These are phyloP conservation scores for Euphorbia lathyris DNA, from an alignment of 345 rosid species.

Conservation along the genomic window DNA sequence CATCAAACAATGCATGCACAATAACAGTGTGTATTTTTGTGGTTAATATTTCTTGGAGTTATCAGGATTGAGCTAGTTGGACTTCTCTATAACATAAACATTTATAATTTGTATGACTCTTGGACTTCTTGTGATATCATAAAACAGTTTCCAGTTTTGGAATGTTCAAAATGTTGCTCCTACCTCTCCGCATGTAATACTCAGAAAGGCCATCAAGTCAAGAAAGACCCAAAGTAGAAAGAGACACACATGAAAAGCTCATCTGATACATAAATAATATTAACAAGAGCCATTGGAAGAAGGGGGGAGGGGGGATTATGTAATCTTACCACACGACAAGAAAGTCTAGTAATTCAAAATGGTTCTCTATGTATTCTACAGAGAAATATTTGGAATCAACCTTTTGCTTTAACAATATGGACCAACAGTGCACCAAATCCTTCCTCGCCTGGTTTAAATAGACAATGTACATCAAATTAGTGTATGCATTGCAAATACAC, in stretches of 20 bases:
- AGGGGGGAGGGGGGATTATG: not conserved
- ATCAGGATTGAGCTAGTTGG: not conserved
- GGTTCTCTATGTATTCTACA: slow-evolving; percentile 78
- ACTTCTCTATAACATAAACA: not conserved
- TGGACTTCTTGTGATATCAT: not conserved
- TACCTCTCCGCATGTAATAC: not conserved
- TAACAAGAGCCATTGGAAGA: not conserved
- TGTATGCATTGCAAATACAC: not conserved
- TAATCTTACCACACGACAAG: slow-evolving; percentile 64
- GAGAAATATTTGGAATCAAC: slow-evolving; percentile 63
- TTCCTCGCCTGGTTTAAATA: slow-evolving; percentile 65
- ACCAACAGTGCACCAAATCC: slow-evolving; percentile 89
- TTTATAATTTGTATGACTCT: not conserved
- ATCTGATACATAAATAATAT: not conserved
- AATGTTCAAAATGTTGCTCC: not conserved
- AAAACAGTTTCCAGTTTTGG: not conserved
- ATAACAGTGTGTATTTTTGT: not conserved
- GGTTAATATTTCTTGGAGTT: not conserved
- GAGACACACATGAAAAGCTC: not conserved
- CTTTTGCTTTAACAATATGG: slow-evolving; percentile 79
- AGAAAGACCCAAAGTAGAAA: not conserved
- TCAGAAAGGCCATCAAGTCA: not conserved
- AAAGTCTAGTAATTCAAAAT: slow-evolving; percentile 80
- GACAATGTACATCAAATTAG: not conserved
- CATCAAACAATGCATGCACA: not conserved